Evolutionary conservation across 2,329 filamentous ascomycete genomes (phyloP), one percentile per base, ranked within the genome.

Genomic region (Colletotrichum kahawae): DNA sequence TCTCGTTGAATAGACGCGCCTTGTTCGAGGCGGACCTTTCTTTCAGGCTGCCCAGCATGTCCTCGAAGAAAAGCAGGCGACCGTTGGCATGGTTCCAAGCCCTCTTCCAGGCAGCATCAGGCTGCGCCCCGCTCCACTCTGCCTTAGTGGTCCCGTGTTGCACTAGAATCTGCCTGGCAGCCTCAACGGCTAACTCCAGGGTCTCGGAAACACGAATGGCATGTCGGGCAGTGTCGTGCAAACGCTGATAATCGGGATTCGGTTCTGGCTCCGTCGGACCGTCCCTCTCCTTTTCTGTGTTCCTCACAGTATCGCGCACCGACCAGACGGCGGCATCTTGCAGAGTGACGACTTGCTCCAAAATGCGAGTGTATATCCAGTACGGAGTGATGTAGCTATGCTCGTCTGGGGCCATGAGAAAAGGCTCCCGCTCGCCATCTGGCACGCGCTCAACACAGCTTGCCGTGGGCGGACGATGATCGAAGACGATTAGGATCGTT

Each of bases 1-100:
- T 85, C 87, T 92, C 80, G 83, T 92, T 81, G 80, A 88, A 65
- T 79, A 93, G 82, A 73, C 91, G 77, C 16, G 85, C 81, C 14
- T 83, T 82, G 78, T 85, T 88, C 1, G 86, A 83, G 0, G 75
- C 74, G 0, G 86, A 82, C 14, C 87, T 82, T 13, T 80, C 76
- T 4, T 81, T 81, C 1, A 87, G 80, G 66, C 82, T 84, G 18
- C 77, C 74, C 1, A 86, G 66, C 18, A 85, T 81, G 21, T 83
- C 80, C 33, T 82, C 79, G 48, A 78, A 80, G 68, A 82, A 84
- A 0, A 78, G 71, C 7, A 88, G 79, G 5, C 82, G 78, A 34
- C 81, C 76, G 29, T 81, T 80, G 1, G 85, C 79, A 6, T 79
- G 77, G 13, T 78, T 74, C 14, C 67, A 74, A 16, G 72, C 72